Conservation (phyloP, 2,329 filamentous ascomycete genomes). For the Geoglossum cookeanum region DNA sequence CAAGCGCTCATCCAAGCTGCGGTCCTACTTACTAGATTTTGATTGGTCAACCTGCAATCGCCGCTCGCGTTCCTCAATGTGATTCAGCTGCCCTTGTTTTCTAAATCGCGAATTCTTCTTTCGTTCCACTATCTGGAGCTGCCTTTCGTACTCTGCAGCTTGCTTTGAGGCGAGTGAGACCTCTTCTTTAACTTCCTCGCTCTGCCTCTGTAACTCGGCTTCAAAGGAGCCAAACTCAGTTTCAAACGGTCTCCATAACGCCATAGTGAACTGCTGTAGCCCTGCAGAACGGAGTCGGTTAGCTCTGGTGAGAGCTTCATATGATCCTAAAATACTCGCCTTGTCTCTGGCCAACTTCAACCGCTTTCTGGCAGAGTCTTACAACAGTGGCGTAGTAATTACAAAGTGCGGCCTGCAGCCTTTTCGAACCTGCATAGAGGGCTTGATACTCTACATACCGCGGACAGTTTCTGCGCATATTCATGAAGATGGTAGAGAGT, state of each 20-base stretch:
- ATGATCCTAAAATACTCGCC: slow-evolving; percentile 2
- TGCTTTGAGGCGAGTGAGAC: not conserved
- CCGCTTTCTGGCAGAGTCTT: slow-evolving; percentile 8
- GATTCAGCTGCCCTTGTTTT: not conserved
- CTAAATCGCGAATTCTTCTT: not conserved
- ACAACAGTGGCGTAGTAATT: slow-evolving; percentile 9
- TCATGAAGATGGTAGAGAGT: slow-evolving; percentile 20
- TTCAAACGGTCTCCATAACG: slow-evolving; percentile 9
- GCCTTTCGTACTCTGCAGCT: not conserved
- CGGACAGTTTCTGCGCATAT: slow-evolving; percentile 19
- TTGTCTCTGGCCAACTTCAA: slow-evolving; percentile 7
- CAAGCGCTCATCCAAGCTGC: not conserved
- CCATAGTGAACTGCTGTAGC: slow-evolving; percentile 6
- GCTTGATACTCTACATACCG: slow-evolving; percentile 19
- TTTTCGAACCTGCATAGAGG: slow-evolving; percentile 7
- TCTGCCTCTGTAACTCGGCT: not conserved
- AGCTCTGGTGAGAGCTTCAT: not conserved
- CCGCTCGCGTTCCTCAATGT: not conserved
- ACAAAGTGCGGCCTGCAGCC: slow-evolving; percentile 8
- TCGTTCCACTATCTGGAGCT: not conserved
- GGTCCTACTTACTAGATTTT: not conserved
- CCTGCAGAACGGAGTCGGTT: slow-evolving; percentile 2
- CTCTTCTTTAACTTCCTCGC: not conserved
- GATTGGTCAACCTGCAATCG: slow-evolving; percentile 1
- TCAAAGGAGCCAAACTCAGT: slow-evolving; percentile 7